Evolutionary conservation across 2,329 filamentous ascomycete genomes (phyloP), one percentile per base, ranked within the genome.

Genomic region (Periconia sp.): DNA sequence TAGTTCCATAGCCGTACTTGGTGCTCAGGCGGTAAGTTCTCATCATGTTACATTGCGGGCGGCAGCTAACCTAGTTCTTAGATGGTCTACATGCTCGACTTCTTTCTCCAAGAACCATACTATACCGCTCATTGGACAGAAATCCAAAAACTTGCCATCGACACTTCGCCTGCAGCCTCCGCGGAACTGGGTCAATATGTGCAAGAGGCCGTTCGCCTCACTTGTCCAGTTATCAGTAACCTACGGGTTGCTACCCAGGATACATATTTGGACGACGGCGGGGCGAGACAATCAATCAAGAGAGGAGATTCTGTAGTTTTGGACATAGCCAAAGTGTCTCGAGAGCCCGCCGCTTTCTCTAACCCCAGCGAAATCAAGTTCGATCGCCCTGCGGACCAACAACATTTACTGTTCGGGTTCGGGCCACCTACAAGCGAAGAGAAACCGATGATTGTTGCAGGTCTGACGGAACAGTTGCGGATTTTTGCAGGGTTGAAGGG

Each of bases 391-490:
- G 44, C 52, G 6, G 49, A 51, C 1, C 53, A 55, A 15, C 33
- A 6, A 37, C 15, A 37, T 37, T 37, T n/a, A 37, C 33, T 37
- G 15, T 56, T 53, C 31, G 50, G 50, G 1, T 45, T 57, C 13
- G 53, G 54, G 3, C 1, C 48, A 15, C 58, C 58, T 44, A 43
- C 50, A 1, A 52, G 40, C 47, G 18, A 57, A 31, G 52, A 52
- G 18, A 51, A 53, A 37, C 35, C 53, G 10, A 46, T 59, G 18
- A 47, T 47, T 30, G 41, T 56, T 19, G 40, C 47, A 13, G 52
- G 50, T 13, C 17, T 55, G 14, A 52, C 48, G 11, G 54, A 56
- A n/a, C 59, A 58, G 20, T 33, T 62, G 47, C 47, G 56, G 17
- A 50, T 53, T 2, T 52, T 62, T 33, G 57, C 43, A 13, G 55